phyloP scores from a whole-genome alignment of 208 protist species.

The Crithidia brevicula region DNA sequence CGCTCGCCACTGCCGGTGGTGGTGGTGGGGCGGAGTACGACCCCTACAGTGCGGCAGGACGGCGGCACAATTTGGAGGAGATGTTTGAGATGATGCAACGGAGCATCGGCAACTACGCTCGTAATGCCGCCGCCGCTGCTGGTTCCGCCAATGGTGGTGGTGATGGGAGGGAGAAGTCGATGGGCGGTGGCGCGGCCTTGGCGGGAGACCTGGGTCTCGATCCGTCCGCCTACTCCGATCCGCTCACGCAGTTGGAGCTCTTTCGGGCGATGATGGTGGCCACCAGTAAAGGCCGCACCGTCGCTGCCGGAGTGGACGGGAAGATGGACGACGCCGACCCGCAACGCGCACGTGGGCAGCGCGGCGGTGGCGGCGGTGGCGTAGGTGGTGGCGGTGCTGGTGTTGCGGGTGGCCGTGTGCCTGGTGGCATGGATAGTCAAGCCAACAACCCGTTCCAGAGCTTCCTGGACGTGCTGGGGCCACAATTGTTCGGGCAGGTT shows the following conservation, averaged over 20 bases:
- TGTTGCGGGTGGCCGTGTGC: not conserved
- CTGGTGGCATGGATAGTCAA: not conserved
- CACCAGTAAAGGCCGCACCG: slow-evolving; percentile 28
- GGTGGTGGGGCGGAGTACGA: slow-evolving; percentile 5
- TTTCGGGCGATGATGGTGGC: slow-evolving; percentile 37
- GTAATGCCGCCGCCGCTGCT: not conserved
- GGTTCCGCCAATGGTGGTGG: not conserved
- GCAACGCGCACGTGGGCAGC: slow-evolving; percentile 6
- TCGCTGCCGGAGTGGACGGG: slow-evolving; percentile 4
- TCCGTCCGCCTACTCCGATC: slow-evolving; percentile 27
- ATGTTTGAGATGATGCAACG: slow-evolving; percentile 45
- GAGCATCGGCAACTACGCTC: slow-evolving; percentile 24
- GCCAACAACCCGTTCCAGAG: slow-evolving; percentile 18
- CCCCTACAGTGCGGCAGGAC: slow-evolving; percentile 9
- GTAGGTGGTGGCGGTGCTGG: not conserved
- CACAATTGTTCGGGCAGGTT: slow-evolving; percentile 27
- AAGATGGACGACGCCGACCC: slow-evolving; percentile 17
- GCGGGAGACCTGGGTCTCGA: slow-evolving; percentile 19
- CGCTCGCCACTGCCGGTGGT: not conserved
- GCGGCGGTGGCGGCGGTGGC: not conserved
- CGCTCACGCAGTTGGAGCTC: slow-evolving; percentile 29
- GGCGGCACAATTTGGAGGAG: slow-evolving; percentile 31
- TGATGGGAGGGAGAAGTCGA: not conserved
- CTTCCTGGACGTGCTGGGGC: slow-evolving; percentile 30
- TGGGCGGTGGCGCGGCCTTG: slow-evolving; percentile 1